Evolutionary conservation across 1,284 basidiomycete genomes (phyloP).

Genomic region (Ustanciosporium gigantosporum): DNA sequence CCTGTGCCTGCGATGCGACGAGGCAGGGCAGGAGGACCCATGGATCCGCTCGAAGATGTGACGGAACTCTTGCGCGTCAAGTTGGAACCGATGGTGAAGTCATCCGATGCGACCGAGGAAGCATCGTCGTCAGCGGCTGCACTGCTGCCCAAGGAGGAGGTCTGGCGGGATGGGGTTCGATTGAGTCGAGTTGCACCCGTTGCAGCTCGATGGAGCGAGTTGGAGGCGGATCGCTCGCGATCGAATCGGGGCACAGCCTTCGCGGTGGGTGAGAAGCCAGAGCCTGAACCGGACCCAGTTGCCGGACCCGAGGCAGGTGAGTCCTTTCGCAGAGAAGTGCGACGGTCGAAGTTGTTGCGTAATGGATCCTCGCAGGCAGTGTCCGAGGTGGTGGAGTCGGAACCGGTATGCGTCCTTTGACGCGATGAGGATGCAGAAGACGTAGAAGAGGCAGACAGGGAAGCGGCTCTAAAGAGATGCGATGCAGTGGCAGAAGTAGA

Average conservation of each 20-base stretch:
- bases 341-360: background rate
- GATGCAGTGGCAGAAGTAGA: background rate
- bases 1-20: slow-evolving; percentile 12
- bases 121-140: slow-evolving; percentile 20
- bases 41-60: slow-evolving; percentile 34
- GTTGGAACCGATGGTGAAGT: slow-evolving; percentile 19
- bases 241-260: slow-evolving; percentile 13
- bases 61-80: slow-evolving; percentile 38
- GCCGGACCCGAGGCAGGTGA: background rate
- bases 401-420: background rate
- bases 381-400: background rate
- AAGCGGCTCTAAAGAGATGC: background rate
- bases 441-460: background rate
- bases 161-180: slow-evolving; percentile 16
- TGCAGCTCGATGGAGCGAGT: slow-evolving; percentile 25
- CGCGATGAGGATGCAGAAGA: background rate
- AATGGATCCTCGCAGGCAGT: background rate
- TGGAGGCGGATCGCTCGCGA: slow-evolving; percentile 22
- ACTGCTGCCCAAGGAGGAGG: slow-evolving; percentile 5
- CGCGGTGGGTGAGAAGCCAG: slow-evolving; percentile 7
- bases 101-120: slow-evolving; percentile 24
- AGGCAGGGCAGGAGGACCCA: slow-evolving; percentile 36
- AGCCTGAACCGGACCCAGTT: background rate
- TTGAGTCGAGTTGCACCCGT: slow-evolving; percentile 12
- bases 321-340: background rate